Evolutionary conservation across 108 stramenopile genomes (phyloP).

Genomic region (Cylindrotheca closterium): DNA sequence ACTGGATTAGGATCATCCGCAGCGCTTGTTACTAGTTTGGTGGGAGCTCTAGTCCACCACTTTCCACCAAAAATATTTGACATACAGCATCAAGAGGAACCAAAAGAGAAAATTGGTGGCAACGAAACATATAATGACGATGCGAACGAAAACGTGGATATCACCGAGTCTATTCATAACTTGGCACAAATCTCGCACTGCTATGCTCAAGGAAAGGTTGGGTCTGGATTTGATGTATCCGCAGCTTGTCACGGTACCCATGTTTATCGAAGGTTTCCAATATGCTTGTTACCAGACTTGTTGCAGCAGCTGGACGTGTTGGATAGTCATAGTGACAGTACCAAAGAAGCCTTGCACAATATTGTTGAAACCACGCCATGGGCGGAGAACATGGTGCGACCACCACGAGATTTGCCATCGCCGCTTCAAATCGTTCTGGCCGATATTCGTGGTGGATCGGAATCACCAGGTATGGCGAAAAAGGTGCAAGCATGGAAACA

Average conservation of each 20-base stretch:
- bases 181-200: conserved; percentile 93
- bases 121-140: neutral
- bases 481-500: conserved; percentile 80
- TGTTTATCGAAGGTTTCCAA: conserved; percentile 83
- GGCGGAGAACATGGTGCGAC: conserved; percentile 54
- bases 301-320: conserved; percentile 48
- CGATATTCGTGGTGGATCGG: conserved; percentile 94
- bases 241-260: conserved; percentile 90
- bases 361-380: conserved; percentile 38
- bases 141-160: conserved; percentile 3
- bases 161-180: conserved; percentile 64
- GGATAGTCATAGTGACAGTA: conserved; percentile 5
- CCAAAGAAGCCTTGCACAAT: conserved; percentile 14
- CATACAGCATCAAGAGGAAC: conserved; percentile 7
- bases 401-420: conserved; percentile 61
- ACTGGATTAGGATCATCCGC: conserved; percentile 94
- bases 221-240: conserved; percentile 96
- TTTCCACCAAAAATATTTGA: conserved; percentile 1
- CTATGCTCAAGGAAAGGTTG: conserved; percentile 94
- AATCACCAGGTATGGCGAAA: conserved; percentile 94
- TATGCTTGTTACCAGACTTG: conserved; percentile 51
- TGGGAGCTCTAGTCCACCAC: conserved; percentile 63
- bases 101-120: neutral
- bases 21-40: conserved; percentile 87
- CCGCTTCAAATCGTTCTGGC: conserved; percentile 83